Evolutionary conservation across 495 filamentous ascomycete species (phyloP), one percentile per base, ranked within the genome.

Genomic region (Talaromyces proteolyticus): DNA sequence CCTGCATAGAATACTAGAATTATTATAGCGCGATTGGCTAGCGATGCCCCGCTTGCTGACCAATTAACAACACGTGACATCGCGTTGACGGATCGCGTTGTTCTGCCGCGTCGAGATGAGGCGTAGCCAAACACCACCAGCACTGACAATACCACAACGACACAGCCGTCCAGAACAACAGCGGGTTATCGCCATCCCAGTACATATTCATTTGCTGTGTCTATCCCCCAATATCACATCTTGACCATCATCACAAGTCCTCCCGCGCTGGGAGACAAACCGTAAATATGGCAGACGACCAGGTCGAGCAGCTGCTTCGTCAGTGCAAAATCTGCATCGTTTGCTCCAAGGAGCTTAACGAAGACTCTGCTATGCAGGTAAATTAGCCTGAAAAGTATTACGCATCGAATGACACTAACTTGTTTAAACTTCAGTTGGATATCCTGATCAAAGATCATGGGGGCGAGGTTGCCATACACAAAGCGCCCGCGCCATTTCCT

Each of bases 391-490:
- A 14, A 18, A 0, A 22, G 20, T 21, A 1, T 17, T 22, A 6
- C 8, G 2, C 6, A 23, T 21, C 0, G n/a, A 10, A n/a, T 41
- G 4, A 21, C 21, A 23, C 44, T 48, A 18, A 47, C 34, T 24
- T n/a, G 24, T 18, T 7, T 43, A 22, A 8, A 18, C 4, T 19
- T 19, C 22, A 48, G 46, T 29, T 49, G 44, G 46, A 44, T 12
- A 45, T 52, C 16, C 14, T 17, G 1, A 39, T 76, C 36, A 64
- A 66, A 56, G 63, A 75, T 53, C 68, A 83, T 68, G 83, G 79
- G 53, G 86, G 77, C 51, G 64, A 76, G 23, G 57, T 65, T 2
- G 57, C 65, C 18, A 69, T 74, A 20, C 69, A 78, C 42, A 61
- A 78, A 29, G 61, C 69, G 1, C 61, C 63, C 18, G 62, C 63